Evolutionary conservation across 257 asterid genomes (phyloP).

Genomic region (Ligustrum vulgare): DNA sequence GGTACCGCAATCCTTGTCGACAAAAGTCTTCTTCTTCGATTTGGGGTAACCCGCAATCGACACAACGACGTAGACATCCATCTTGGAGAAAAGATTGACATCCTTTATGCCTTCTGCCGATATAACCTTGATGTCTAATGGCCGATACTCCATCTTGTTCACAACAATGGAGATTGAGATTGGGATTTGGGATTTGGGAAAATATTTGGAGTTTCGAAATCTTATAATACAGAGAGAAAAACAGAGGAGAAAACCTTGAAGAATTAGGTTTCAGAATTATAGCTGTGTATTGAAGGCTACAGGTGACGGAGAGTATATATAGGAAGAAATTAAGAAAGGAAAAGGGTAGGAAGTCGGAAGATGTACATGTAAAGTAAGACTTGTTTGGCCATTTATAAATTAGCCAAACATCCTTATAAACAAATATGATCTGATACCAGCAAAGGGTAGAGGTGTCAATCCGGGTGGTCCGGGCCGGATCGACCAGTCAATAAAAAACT

Average conservation of each 20-base stretch:
- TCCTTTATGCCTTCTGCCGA: conserved; percentile 55
- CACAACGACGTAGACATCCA: conserved; percentile 55
- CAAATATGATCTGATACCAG: too few species aligned
- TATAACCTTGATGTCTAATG: conserved; percentile 39
- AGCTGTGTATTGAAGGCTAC: neutral
- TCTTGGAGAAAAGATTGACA: conserved; percentile 44
- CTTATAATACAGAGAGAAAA: too few species aligned
- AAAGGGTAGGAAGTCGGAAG: neutral
- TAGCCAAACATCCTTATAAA: neutral
- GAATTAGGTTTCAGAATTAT: neutral
- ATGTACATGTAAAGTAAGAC: neutral
- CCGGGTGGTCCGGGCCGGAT: too few species aligned
- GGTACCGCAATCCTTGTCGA: conserved; percentile 50
- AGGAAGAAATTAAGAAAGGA: neutral
- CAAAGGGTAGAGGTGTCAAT: too few species aligned
- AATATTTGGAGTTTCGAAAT: too few species aligned
- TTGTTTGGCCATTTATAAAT: neutral
- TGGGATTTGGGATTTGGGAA: neutral
- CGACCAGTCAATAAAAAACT: too few species aligned
- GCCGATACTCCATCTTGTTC: conserved; percentile 48
- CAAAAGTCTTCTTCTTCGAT: conserved; percentile 38
- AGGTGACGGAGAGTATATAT: neutral
- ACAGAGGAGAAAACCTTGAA: too few species aligned
- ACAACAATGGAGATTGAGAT: neutral
- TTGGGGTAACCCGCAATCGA: conserved; percentile 51